Evolutionary conservation across 2,329 filamentous ascomycete species (phyloP), one percentile per base, ranked within the genome.

Genomic region (Cylindrodendrum hubeiense): DNA sequence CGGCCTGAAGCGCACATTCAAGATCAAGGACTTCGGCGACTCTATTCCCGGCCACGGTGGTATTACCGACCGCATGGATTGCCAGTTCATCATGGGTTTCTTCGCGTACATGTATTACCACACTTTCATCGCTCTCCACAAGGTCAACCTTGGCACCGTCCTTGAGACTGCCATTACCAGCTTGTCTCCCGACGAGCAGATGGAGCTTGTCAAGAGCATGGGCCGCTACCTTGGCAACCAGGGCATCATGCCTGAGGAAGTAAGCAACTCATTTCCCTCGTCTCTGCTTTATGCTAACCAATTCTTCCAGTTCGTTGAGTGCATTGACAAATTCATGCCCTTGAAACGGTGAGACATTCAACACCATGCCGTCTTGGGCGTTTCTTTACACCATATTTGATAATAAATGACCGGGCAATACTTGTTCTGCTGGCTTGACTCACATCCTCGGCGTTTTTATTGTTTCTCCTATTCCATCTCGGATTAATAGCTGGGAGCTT

Each of bases 21-120:
- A 99, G 84, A 97, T 99, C 86, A 99, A 99, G 86, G 96, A 99
- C 83, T 99, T 99, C 82, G 96, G 96, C 72, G 93, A 99, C 81
- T 97, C 94, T 1, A 99, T 99, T 73, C 96, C 96, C 2, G 96
- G 96, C 22, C 96, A 99, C 76, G 96, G 96, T 66, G 96, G 96
- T 73, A 98, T 99, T 83, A 99, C 96, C 17, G 96, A 99, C 79
- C 93, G 96, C 67, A 98, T 99, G 95, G 96, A 99, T 78, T 99
- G 96, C 80, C 96, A 99, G 78, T 99, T 99, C 83, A 98, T 98
- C 84, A 99, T 99, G 96, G 96, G 96, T 9, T 96, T 97, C 81
- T 98, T 99, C 76, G 90, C 95, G 17, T 98, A 94, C 84, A 95
- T 99, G 88, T 99, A 99, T 83, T 99, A 97, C 82, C 95, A 98